These are phyloP conservation scores for Phaeodactylum tricornutum DNA, from an alignment of 108 stramenopile genomes.

Conservation along the genomic window DNA sequence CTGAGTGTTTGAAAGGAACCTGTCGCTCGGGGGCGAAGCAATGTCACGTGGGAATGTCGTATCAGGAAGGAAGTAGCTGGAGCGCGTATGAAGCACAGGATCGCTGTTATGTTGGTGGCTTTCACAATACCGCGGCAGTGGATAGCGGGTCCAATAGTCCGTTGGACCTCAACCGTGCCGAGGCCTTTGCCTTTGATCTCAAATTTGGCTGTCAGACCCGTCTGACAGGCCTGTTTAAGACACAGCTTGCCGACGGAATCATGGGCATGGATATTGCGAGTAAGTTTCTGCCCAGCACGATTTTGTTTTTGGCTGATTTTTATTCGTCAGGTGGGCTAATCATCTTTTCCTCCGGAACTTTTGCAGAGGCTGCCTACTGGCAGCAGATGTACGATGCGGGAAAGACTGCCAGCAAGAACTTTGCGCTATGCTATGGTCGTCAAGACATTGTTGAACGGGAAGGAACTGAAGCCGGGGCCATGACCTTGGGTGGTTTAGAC, in stretches of 20 bases:
- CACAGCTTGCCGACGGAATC: conserved; percentile 95
- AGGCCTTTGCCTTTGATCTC: conserved; percentile 47
- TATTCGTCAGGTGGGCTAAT: no score
- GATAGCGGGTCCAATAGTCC: conserved; percentile 8
- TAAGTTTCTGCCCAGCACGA: no score
- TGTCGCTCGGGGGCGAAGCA: background rate
- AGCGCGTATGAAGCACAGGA: conserved; percentile 62
- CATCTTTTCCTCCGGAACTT: no score
- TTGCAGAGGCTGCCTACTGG: conserved; percentile 46
- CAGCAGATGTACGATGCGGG: conserved; percentile 45
- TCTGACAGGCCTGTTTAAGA: conserved; percentile 88
- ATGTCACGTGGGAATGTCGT: conserved; percentile 37
- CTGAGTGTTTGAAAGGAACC: conserved; percentile 7
- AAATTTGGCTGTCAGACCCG: conserved; percentile 89
- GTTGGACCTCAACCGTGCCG: conserved; percentile 44
- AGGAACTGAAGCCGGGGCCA: conserved; percentile 66
- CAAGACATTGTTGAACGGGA: conserved; percentile 27
- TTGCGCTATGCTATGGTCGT: conserved; percentile 58
- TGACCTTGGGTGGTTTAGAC: conserved; percentile 87
- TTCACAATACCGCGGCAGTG: conserved; percentile 27
- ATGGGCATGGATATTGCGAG: conserved; percentile 82
- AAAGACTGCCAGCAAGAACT: conserved; percentile 20
- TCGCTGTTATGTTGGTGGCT: conserved; percentile 59
- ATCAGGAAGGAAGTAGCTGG: conserved; percentile 75
- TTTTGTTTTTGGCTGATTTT: no score